Percentiles rank a stretch among this genome's conserved stretches.
phyloP scores from a whole-genome alignment of 2,329 filamentous ascomycete species.

The Diaporthe sp. region DNA sequence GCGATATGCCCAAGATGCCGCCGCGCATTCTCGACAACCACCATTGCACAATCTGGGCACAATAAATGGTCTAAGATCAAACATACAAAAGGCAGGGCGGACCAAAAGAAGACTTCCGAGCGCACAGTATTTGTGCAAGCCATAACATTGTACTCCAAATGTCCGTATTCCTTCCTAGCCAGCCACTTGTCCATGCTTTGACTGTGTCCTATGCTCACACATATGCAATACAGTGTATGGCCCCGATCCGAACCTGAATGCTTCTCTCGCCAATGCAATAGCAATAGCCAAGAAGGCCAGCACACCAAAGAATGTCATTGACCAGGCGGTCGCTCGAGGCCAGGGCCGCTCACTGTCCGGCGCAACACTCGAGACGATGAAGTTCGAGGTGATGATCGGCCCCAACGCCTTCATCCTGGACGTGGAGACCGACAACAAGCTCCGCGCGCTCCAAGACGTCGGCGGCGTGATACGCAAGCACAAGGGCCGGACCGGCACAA shows the following conservation, averaged over 20 bases:
- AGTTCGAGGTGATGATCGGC: constrained; percentile 85
- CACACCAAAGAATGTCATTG: constrained; percentile 87
- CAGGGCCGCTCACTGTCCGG: constrained; percentile 86
- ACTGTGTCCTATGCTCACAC: constrained; percentile 35
- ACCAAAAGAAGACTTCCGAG: constrained; percentile 82
- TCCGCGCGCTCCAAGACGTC: constrained; percentile 80
- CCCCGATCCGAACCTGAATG: constrained; percentile 79
- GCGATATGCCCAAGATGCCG: constrained; percentile 62
- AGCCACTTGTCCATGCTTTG: constrained; percentile 31
- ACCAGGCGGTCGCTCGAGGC: constrained; percentile 87
- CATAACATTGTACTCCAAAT: constrained; percentile 81
- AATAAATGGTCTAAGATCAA: constrained; percentile 97
- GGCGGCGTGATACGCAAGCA: constrained; percentile 78
- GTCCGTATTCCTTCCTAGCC: constrained; percentile 58
- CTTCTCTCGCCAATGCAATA: constrained; percentile 81
- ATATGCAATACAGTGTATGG: constrained; percentile 73
- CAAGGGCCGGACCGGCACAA: constrained; percentile 79
- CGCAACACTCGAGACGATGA: constrained; percentile 80
- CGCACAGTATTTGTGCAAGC: constrained; percentile 78
- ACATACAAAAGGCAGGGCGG: constrained; percentile 92
- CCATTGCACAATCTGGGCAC: constrained; percentile 75
- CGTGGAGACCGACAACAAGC: constrained; percentile 86
- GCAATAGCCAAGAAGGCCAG: constrained; percentile 85
- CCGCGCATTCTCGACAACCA: constrained; percentile 63
- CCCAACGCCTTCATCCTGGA: constrained; percentile 87